These are phyloP conservation scores for Globisporangium paddicum DNA, from an alignment of 352 stramenopile species.

Conservation along the genomic window DNA sequence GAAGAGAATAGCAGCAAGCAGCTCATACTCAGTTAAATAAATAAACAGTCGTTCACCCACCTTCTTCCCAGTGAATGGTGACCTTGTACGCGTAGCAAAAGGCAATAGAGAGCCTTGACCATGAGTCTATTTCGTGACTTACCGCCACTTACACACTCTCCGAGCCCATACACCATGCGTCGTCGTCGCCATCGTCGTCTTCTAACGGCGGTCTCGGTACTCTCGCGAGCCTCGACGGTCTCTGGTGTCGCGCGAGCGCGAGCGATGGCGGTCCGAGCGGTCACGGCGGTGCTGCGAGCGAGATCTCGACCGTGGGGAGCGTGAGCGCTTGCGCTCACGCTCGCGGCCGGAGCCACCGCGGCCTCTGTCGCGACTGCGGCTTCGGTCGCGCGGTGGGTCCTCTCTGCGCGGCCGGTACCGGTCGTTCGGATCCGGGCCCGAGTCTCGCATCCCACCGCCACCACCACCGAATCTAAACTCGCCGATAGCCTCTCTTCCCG, in stretches of 20 bases:
- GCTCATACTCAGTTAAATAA: not conserved
- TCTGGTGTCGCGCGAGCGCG: slow-evolving; percentile 19
- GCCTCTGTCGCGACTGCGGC: slow-evolving; percentile 25
- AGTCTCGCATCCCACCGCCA: slow-evolving; percentile 22
- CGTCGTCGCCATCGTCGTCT: not conserved
- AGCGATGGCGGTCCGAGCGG: slow-evolving; percentile 24
- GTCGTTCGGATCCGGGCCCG: slow-evolving; percentile 23
- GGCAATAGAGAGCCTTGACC: not conserved
- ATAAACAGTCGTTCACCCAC: not conserved
- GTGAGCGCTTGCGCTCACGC: slow-evolving; percentile 27
- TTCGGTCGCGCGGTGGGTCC: slow-evolving; percentile 16
- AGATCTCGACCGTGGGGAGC: slow-evolving; percentile 31
- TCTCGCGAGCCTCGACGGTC: slow-evolving; percentile 46
- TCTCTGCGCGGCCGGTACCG: slow-evolving; percentile 24
- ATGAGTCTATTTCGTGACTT: slow-evolving; percentile 11
- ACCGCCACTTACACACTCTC: not conserved
- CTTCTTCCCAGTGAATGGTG: not conserved
- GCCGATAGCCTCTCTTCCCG: slow-evolving; percentile 34
- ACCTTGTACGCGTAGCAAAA: not conserved
- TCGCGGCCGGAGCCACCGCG: slow-evolving; percentile 7
- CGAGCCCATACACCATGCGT: not conserved
- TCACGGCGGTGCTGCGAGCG: slow-evolving; percentile 29
- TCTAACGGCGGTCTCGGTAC: slow-evolving; percentile 37
- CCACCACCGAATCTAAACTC: slow-evolving; percentile 12
- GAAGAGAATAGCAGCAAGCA: not conserved